phyloP scores from a whole-genome alignment of 2,329 filamentous ascomycete genomes.

The Fusarium coicis region DNA sequence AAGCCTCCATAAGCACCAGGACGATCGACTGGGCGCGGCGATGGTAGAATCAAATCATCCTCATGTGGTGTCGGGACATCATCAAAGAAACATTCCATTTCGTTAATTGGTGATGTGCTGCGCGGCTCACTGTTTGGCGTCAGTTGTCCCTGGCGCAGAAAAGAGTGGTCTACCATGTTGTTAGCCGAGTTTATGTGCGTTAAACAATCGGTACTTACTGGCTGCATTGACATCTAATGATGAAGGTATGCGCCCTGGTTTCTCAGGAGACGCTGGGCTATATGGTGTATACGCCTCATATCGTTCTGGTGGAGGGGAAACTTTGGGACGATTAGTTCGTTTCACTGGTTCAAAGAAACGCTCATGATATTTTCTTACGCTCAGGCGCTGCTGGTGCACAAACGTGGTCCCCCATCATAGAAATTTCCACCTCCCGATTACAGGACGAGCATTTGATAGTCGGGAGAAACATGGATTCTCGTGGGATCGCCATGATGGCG shows the following conservation, averaged over 20 bases:
- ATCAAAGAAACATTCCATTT: slow-evolving; percentile 57
- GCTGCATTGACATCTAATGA: slow-evolving; percentile 63
- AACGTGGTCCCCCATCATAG: slow-evolving; percentile 85
- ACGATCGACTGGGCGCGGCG: slow-evolving; percentile 52
- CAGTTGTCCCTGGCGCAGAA: slow-evolving; percentile 65
- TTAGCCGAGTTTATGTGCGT: slow-evolving; percentile 28
- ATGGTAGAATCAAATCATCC: slow-evolving; percentile 52
- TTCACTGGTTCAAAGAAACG: slow-evolving; percentile 2
- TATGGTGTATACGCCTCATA: slow-evolving; percentile 45
- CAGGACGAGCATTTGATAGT: slow-evolving; percentile 90
- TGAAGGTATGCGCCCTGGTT: slow-evolving; percentile 56
- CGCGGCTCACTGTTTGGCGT: slow-evolving; percentile 73
- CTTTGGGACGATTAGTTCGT: slow-evolving; percentile 39
- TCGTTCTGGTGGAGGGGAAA: slow-evolving; percentile 52
- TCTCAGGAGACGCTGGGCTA: slow-evolving; percentile 44
- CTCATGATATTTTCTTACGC: slow-evolving; percentile 49
- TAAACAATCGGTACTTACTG: slow-evolving; percentile 54
- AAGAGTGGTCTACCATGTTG: slow-evolving; percentile 61
- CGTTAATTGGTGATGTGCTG: slow-evolving; percentile 68
- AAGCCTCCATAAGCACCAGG: slow-evolving; percentile 64
- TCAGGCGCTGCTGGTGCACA: slow-evolving; percentile 67
- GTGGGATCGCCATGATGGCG: slow-evolving; percentile 60
- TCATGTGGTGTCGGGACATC: slow-evolving; percentile 57
- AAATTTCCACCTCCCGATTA: slow-evolving; percentile 81
- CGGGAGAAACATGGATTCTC: slow-evolving; percentile 78